Percentiles rank a stretch among this genome's conserved stretches.
Evolutionary conservation across 306 rosid species (phyloP).

Genomic region (Glycine tomentella): DNA sequence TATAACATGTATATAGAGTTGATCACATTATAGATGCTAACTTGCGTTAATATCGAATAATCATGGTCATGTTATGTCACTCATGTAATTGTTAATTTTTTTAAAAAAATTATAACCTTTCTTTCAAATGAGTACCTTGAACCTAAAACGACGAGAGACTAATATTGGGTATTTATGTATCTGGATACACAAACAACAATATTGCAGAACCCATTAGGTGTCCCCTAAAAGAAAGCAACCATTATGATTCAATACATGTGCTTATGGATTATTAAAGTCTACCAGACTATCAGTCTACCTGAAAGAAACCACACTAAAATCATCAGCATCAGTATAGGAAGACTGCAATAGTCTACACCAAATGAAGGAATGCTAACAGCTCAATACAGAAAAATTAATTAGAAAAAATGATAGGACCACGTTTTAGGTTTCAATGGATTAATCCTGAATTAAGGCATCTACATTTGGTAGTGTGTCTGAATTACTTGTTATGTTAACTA

Average conservation of each 20-base stretch:
- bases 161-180: neutral
- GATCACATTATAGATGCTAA: slow-evolving; percentile 9
- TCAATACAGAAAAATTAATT: neutral
- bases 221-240: slow-evolving; percentile 3
- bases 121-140: slow-evolving; percentile 22
- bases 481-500: neutral
- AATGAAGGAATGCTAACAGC: neutral
- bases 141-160: slow-evolving; percentile 9
- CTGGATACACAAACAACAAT: neutral
- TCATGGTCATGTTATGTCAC: neutral
- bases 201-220: too few relatives aligned
- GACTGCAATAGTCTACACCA: neutral
- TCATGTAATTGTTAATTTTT: slow-evolving; percentile 5
- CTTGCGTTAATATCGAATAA: slow-evolving; percentile 2
- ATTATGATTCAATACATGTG: neutral
- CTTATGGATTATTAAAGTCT: neutral
- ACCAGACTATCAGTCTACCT: neutral
- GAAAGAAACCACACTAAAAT: neutral
- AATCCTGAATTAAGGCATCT: slow-evolving; percentile 11
- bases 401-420: neutral
- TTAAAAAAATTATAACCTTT: slow-evolving; percentile 8
- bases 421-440: neutral
- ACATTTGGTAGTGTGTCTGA: slow-evolving; percentile 5
- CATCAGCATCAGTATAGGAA: neutral
- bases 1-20: slow-evolving; percentile 10